Evolutionary conservation across 352 stramenopile species (phyloP), one percentile per base, ranked within the genome.

Genomic region (Phytophthora aleatoria): DNA sequence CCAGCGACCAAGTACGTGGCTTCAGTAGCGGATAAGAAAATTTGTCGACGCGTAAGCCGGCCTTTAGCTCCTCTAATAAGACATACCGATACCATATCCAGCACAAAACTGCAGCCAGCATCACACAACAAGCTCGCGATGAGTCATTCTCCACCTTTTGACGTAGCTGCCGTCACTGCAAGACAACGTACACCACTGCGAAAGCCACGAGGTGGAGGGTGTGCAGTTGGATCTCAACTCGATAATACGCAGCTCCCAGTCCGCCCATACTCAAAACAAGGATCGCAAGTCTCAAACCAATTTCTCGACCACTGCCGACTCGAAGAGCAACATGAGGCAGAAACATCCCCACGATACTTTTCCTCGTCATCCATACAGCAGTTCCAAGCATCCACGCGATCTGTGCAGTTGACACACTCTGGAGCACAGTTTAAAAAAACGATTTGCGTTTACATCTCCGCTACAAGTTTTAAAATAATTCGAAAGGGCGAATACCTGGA

Each of bases 341-440:
- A 15, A 66, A 69, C 26, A 52, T 63, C 43, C 5, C 52, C 30
- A 74, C 39, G 8, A 81, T 38, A 10, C 59, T 63, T 0, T 50
- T 43, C 26, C 78, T 64, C 12, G 62, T 73, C 27, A 88, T 71
- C 81, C 81, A 90, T 11, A 88, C 36, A 13, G 49, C 67, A 16
- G 76, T 69, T 43, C 58, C 67, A 24, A 57, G 24, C 12, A 75
- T 28, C n/a, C 79, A 12, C 15, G 53, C 20, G 5, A 79, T 53
- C 45, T 87, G 72, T 5, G 65, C n/a, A 5, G 7, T 68, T 10
- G 52, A 59, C 5, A 83, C 61, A 28, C 51, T 51, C 79, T 89
- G 38, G 3, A 45, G 39, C 3, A 54, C 16, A 38, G 27, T 13
- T 28, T 20, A 4, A 15, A 11, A 53, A 28, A 39, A 12, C 10